phyloP scores from a whole-genome alignment of 2,329 filamentous ascomycete species.

The Ophiosphaerella herpotricha region DNA sequence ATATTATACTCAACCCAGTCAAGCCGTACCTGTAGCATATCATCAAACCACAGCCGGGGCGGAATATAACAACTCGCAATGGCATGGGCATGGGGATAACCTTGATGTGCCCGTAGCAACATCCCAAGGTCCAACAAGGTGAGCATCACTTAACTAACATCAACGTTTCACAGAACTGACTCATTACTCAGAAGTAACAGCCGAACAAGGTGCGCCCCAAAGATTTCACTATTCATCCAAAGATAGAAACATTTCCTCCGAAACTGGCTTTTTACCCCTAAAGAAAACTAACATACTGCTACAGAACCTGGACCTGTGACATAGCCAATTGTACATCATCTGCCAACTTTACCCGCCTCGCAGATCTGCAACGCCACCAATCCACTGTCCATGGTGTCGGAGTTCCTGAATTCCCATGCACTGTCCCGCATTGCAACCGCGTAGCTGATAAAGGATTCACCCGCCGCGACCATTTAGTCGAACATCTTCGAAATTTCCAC shows the following conservation, averaged over 20 bases:
- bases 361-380: conserved; percentile 44
- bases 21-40: conserved; percentile 13
- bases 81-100: conserved; percentile 13
- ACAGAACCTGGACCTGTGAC: conserved; percentile 40
- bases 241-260: too few species aligned
- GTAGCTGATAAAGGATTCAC: conserved; percentile 55
- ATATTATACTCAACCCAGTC: conserved; percentile 21
- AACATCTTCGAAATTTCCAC: conserved; percentile 63
- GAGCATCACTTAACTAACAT: background rate
- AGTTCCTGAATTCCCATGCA: conserved; percentile 39
- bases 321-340: conserved; percentile 35
- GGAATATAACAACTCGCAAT: conserved; percentile 16
- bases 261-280: too few species aligned
- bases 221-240: background rate
- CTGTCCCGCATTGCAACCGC: conserved; percentile 35
- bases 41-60: conserved; percentile 9
- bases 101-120: conserved; percentile 1
- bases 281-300: conserved; percentile 1
- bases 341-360: conserved; percentile 41
- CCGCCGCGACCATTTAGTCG: conserved; percentile 61
- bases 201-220: conserved; percentile 21
- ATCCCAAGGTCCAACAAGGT: conserved; percentile 16
- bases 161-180: background rate
- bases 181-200: conserved; percentile 14
- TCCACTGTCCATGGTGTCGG: conserved; percentile 39